Evolutionary conservation across 768 basidiomycete genomes (phyloP), one percentile per base, ranked within the genome.

Genomic region (Tulasnella sp.): DNA sequence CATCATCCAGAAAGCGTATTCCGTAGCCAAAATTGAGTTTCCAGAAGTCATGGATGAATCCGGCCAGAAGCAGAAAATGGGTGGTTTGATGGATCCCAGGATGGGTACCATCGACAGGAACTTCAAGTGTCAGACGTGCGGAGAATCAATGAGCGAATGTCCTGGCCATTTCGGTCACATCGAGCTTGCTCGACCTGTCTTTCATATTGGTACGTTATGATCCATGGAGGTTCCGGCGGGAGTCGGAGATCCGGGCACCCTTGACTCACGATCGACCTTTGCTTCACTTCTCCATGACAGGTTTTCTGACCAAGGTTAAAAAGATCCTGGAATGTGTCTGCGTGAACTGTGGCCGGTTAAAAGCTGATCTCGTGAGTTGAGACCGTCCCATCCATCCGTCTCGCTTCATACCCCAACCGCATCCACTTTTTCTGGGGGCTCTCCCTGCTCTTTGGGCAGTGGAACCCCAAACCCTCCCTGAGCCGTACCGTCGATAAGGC

Each of bases 131-230:
- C 96, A 98, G 86, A 99, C 97, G 37, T 99, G 97, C 83, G 96
- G 96, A 79, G 97, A 99, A 87, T 97, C 96, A n/a, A 98, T 99
- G 96, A 91, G 95, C 22, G 97, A 99, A 83, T 99, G 97, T 85
- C 96, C 97, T 36, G 97, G 97, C 71, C 97, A 99, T 83, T 99
- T 99, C 85, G 97, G 97, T 75, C 96, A 99, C 83, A 94, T 99
- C 81, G 97, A 99, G 85, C 86, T 99, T 81, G 94, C 94, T 64
- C 87, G 95, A 80, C 96, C 97, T n/a, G 94, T 97, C 40, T 99
- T 96, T 82, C 97, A 99, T 83, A 92, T 94, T 83, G 95, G 94
- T 94, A 83, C 78, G 91, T 87, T 15, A 25, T 31, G 22, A 36
- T 38, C n/a, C 69, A n/a, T 22, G 1, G 15, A 7, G 58, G 58